Conservation (phyloP, 1,139 yeast genomes). For the Blastobotrys aristatus region DNA sequence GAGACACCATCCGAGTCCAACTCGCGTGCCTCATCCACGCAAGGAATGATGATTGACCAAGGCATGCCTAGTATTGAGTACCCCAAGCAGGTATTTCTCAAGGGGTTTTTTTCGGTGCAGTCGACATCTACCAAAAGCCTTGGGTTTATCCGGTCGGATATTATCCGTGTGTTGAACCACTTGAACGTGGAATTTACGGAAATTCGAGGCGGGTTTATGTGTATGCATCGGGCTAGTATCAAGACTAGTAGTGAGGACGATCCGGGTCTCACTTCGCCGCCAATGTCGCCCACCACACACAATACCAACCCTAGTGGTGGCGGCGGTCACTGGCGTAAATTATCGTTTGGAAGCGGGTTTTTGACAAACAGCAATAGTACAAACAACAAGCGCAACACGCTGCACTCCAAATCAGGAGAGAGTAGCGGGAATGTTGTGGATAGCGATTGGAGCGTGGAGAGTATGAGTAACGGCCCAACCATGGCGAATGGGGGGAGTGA, state of each 20-base stretch:
- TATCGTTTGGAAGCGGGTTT: slow-evolving; percentile 34
- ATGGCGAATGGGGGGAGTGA: slow-evolving; percentile 34
- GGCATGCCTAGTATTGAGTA: slow-evolving; percentile 92
- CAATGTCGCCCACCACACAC: slow-evolving; percentile 17
- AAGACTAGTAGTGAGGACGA: slow-evolving; percentile 20
- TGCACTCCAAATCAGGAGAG: slow-evolving; percentile 13
- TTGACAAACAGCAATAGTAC: slow-evolving; percentile 17
- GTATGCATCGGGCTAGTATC: slow-evolving; percentile 57
- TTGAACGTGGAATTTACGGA: slow-evolving; percentile 81
- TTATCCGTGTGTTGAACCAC: slow-evolving; percentile 69
- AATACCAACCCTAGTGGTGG: slow-evolving; percentile 6
- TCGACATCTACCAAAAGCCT: slow-evolving; percentile 91
- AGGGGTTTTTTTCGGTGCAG: slow-evolving; percentile 93
- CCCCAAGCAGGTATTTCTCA: slow-evolving; percentile 85
- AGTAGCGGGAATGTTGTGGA: slow-evolving; percentile 26
- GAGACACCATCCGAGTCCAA: slow-evolving; percentile 31
- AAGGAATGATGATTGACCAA: slow-evolving; percentile 26
- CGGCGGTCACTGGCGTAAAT: slow-evolving; percentile 33
- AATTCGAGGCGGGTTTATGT: slow-evolving; percentile 90
- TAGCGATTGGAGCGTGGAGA: slow-evolving; percentile 33
- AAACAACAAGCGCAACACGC: background rate
- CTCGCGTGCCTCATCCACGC: slow-evolving; percentile 11
- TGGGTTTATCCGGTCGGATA: slow-evolving; percentile 81
- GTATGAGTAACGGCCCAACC: slow-evolving; percentile 18
- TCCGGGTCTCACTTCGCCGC: slow-evolving; percentile 12